Evolutionary conservation across 192 early-diverging fungal species (phyloP).

Genomic region (Powellomyces hirtus): DNA sequence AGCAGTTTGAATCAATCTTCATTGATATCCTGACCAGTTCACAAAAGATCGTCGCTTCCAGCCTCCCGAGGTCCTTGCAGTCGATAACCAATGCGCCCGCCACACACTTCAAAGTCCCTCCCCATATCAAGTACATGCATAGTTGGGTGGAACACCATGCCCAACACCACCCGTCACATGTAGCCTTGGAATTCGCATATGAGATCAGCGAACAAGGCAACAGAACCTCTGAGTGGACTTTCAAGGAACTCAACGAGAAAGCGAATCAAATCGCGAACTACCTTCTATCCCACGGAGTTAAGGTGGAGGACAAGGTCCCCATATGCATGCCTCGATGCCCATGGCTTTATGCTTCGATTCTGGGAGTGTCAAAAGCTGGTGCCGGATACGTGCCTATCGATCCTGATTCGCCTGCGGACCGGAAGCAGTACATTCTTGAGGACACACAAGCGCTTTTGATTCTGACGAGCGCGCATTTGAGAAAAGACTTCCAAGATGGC

Average conservation of each 20-base stretch:
- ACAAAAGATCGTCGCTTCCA: too few species aligned
- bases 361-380: conserved; percentile 27
- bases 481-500: too few species aligned
- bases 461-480: not conserved
- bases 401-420: conserved; percentile 16
- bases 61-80: too few species aligned
- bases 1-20: too few species aligned
- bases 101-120: too few species aligned
- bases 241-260: conserved; percentile 22
- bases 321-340: conserved; percentile 12
- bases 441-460: conserved; percentile 7
- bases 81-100: too few species aligned
- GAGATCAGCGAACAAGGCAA: too few species aligned
- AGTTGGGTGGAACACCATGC: not conserved
- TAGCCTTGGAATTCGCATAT: not conserved
- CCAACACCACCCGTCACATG: not conserved
- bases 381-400: conserved; percentile 29
- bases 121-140: not conserved
- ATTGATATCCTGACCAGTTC: too few species aligned
- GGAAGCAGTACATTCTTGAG: conserved; percentile 8
- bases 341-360: conserved; percentile 17
- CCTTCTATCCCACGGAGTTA: conserved; percentile 17
- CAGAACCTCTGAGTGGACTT: too few species aligned
- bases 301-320: conserved; percentile 13
- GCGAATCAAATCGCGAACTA: conserved; percentile 24